phyloP scores from a whole-genome alignment of 2,329 filamentous ascomycete species.

The Colletotrichum tropicale region DNA sequence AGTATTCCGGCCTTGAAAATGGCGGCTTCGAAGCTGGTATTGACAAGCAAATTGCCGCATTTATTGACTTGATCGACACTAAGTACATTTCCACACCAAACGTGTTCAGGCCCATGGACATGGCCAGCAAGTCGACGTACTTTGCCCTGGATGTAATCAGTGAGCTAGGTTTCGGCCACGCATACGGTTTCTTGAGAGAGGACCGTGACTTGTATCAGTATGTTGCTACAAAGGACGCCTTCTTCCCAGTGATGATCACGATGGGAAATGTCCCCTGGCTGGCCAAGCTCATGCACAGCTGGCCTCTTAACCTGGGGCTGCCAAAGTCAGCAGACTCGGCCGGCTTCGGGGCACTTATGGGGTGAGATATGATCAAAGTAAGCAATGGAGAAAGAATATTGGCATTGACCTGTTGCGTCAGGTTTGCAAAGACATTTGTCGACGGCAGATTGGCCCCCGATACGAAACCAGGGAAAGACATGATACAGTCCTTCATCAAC shows the following conservation, averaged over 20 bases:
- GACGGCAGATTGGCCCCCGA: conserved; percentile 29
- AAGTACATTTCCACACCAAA: conserved; percentile 17
- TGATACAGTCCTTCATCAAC: conserved; percentile 34
- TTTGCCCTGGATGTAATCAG: conserved; percentile 30
- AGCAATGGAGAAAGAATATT: fast-evolving
- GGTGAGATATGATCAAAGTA: conserved; percentile 9
- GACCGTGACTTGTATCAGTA: conserved; percentile 29
- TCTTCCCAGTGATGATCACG: conserved; percentile 21
- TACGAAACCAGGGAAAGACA: conserved; percentile 30
- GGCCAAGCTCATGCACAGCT: conserved; percentile 24
- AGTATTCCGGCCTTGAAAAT: conserved; percentile 20
- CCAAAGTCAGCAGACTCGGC: conserved; percentile 30
- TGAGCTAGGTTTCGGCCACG: conserved; percentile 27
- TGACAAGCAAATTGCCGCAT: background rate
- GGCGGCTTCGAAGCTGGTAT: conserved; percentile 15
- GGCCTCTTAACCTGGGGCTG: conserved; percentile 22
- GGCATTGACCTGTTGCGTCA: background rate
- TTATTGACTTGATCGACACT: conserved; percentile 15
- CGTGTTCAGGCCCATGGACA: conserved; percentile 15
- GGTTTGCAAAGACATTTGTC: conserved; percentile 31
- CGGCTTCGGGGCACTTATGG: conserved; percentile 36
- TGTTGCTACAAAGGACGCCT: conserved; percentile 16
- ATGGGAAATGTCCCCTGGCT: conserved; percentile 28
- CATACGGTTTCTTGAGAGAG: conserved; percentile 29
- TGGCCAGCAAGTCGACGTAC: conserved; percentile 16